Evolutionary conservation across 2,329 filamentous ascomycete species (phyloP), one percentile per base, ranked within the genome.

Genomic region (Aaosphaeria arxii): DNA sequence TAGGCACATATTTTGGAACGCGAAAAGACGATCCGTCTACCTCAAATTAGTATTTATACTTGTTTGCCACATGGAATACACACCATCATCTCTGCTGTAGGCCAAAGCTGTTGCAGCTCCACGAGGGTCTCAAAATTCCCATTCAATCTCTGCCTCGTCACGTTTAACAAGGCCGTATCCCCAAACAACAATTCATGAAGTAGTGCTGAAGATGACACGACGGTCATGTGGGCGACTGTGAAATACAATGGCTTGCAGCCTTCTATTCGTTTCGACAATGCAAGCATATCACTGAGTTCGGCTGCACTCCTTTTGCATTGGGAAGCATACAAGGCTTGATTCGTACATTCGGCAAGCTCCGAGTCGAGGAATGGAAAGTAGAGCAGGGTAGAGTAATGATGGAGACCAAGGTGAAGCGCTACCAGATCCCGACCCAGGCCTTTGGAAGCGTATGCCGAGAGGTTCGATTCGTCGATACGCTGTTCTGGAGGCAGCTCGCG

Each of bases 151-250:
- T 48, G 50, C 32, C 67, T 66, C 2, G 74, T 71, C 4, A 59
- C 53, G 0, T 52, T 46, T 7, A 75, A 69, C 40, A 74, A 63
- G 4, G 47, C 50, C 24, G 73, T 67, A 13, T 71, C 63, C 1
- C 57, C 57, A 47, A 77, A 76, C 0, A 78, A 65, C 1, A 78
- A 60, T 0, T 63, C 77, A 48, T 77, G 74, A 9, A 77, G 66
- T 43, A 76, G 71, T 0, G 77, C 67, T 0, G 75, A 75, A 1
- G 74, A 77, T 0, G 74, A 67, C 28, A 78, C 72, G 11, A 76
- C 71, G 5, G 76, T 61, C 30, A 77, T 72, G 53, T 78, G 75
- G 0, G 72, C 74, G 1, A 77, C 71, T 62, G 76, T 72, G 7
- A 63, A 69, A 49, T 76, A 77, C 28, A 70, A 65, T 7, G 71